Percentiles rank a stretch among this genome's conserved stretches.
Conservation (phyloP, 495 filamentous ascomycete species). For the Elaphomyces granulatus region DNA sequence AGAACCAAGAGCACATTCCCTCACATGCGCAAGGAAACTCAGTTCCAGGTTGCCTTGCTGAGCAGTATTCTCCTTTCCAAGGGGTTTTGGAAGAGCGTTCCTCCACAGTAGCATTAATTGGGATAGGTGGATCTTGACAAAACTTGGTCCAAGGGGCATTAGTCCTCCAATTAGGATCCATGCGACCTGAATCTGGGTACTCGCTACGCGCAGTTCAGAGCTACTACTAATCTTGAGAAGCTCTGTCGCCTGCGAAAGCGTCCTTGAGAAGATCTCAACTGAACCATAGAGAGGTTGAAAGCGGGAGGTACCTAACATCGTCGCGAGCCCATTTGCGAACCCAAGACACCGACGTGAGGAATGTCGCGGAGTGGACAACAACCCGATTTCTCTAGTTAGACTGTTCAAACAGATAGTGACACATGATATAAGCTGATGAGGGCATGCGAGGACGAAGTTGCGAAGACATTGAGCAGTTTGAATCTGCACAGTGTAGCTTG, state of each 20-base stretch:
- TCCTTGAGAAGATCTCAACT: conserved; percentile 83
- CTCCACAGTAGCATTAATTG: conserved; percentile 96
- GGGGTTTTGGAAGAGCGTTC: conserved; percentile 87
- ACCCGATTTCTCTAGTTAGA: conserved; percentile 67
- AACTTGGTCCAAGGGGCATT: conserved; percentile 94
- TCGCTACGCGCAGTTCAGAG: conserved; percentile 79
- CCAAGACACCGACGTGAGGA: conserved; percentile 77
- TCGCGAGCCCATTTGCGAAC: conserved; percentile 84
- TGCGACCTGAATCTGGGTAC: conserved; percentile 91
- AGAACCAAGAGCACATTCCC: conserved; percentile 87
- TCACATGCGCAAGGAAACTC: conserved; percentile 84
- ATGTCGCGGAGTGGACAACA: conserved; percentile 60
- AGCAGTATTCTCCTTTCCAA: conserved; percentile 74
- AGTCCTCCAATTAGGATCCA: conserved; percentile 95
- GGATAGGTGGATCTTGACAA: conserved; percentile 96
- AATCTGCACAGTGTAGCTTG: conserved; percentile 90
- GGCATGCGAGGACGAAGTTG: conserved; percentile 75
- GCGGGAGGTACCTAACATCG: conserved; percentile 78
- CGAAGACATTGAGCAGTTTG: conserved; percentile 75
- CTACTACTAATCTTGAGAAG: conserved; percentile 86
- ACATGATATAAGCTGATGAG: conserved; percentile 79
- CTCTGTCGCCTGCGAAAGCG: conserved; percentile 80
- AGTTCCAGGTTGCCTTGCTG: conserved; percentile 73
- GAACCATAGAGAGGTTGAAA: conserved; percentile 85
- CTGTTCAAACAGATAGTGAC: conserved; percentile 96